Conservation (phyloP, 768 basidiomycete genomes). For the Leccinum disarticulatum region DNA sequence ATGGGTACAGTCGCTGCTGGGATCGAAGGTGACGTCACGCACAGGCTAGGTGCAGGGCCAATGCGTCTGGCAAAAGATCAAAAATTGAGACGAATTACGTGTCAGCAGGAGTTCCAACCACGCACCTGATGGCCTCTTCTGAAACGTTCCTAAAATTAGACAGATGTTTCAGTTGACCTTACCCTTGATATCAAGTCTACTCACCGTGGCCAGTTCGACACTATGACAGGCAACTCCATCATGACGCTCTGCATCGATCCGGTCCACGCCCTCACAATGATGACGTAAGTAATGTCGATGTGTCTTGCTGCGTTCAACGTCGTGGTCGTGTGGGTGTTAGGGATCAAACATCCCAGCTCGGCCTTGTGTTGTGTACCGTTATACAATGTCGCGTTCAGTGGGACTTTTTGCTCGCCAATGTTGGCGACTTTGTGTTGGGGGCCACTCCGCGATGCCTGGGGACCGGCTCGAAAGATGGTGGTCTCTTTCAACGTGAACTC, state of each 20-base stretch:
- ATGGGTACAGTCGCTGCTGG: slow-evolving; percentile 32
- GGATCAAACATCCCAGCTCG: slow-evolving; percentile 71
- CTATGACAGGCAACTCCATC: slow-evolving; percentile 75
- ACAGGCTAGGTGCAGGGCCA: slow-evolving; percentile 45
- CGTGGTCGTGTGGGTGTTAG: slow-evolving; percentile 73
- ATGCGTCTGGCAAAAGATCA: slow-evolving; percentile 41
- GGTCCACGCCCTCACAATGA: slow-evolving; percentile 76
- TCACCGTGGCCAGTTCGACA: slow-evolving; percentile 86
- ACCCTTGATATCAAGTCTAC: slow-evolving; percentile 21
- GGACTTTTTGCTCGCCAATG: slow-evolving; percentile 70
- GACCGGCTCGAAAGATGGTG: slow-evolving; percentile 68
- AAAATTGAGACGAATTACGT: background rate
- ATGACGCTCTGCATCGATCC: slow-evolving; percentile 62
- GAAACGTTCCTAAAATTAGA: slow-evolving; percentile 57
- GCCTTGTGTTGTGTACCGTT: slow-evolving; percentile 69
- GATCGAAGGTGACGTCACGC: slow-evolving; percentile 27
- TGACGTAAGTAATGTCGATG: slow-evolving; percentile 81
- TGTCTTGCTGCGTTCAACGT: slow-evolving; percentile 80
- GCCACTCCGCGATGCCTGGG: slow-evolving; percentile 50
- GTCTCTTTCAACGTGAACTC: slow-evolving; percentile 80
- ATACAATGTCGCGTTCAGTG: slow-evolving; percentile 71
- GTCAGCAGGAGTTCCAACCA: background rate
- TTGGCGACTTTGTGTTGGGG: slow-evolving; percentile 54
- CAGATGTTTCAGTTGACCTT: background rate
- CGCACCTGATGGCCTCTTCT: slow-evolving; percentile 60